A percentile compares a stretch with the other conserved stretches of the same genome.
Conservation (phyloP, 345 rosid species). For the Corchorus olitorius region DNA sequence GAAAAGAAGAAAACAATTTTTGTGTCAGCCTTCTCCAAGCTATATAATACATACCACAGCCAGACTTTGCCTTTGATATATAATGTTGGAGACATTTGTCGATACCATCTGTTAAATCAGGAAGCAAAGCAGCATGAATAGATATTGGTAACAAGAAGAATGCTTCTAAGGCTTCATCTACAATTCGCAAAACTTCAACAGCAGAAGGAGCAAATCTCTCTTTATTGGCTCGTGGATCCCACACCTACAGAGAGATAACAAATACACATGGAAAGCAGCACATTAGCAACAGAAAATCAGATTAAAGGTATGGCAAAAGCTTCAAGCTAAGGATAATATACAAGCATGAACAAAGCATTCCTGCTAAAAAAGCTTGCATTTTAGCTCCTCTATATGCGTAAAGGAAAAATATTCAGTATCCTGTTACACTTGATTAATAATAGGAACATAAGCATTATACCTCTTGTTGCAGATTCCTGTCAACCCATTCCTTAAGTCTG, state of each 20-base stretch:
- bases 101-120: conserved; percentile 71
- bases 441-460: conserved; percentile 34
- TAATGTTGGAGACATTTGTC: conserved; percentile 83
- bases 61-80: conserved; percentile 75
- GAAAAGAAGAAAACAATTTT: background rate
- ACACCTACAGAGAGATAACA: conserved; percentile 46
- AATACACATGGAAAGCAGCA: background rate
- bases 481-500: conserved; percentile 86
- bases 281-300: background rate
- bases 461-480: conserved; percentile 86
- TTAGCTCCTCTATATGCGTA: background rate
- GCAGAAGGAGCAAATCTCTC: conserved; percentile 81
- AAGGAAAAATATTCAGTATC: background rate
- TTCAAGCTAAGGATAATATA: background rate
- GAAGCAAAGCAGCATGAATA: conserved; percentile 74
- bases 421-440: background rate
- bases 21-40: background rate
- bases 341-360: background rate
- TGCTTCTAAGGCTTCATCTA: conserved; percentile 91
- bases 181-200: conserved; percentile 77
- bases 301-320: background rate
- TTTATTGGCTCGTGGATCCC: conserved; percentile 79
- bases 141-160: conserved; percentile 90
- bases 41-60: conserved; percentile 66
- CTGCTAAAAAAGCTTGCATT: background rate